These are phyloP conservation scores for Senna tora DNA, from an alignment of 306 rosid species.

Conservation along the genomic window DNA sequence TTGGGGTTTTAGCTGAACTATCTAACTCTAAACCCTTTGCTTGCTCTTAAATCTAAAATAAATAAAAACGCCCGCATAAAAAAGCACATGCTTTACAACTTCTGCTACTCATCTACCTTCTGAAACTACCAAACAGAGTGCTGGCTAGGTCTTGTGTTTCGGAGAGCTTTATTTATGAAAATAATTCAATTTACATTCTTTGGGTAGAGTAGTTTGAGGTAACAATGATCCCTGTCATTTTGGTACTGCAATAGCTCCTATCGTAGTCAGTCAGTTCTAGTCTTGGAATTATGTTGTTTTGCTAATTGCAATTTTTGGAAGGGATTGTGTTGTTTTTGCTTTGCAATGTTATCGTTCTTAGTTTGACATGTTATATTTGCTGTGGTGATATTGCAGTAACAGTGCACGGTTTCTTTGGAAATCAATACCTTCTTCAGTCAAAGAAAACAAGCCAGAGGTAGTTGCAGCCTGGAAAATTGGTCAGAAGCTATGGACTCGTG, in stretches of 20 bases:
- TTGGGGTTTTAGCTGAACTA: not conserved
- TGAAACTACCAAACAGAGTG: not conserved
- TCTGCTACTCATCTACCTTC: not conserved
- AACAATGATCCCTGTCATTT: not conserved
- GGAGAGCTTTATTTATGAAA: not conserved
- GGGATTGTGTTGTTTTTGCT: not conserved
- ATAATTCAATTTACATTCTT: not conserved
- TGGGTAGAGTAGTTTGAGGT: not conserved
- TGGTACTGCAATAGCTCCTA: conserved; percentile 3
- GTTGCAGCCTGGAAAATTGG: conserved; percentile 81
- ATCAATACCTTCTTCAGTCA: conserved; percentile 63
- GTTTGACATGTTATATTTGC: conserved; percentile 26
- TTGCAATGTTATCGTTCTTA: not conserved
- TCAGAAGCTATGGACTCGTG: conserved; percentile 77
- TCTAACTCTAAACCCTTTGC: not conserved
- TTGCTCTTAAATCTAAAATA: not conserved
- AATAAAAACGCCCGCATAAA: not conserved
- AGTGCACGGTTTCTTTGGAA: conserved; percentile 95
- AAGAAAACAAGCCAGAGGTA: conserved; percentile 72
- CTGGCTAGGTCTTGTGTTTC: not conserved
- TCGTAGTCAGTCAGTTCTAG: not conserved
- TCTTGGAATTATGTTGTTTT: conserved; percentile 13
- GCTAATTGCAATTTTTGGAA: not conserved
- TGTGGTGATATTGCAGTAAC: conserved; percentile 66
- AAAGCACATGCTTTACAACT: not conserved